Evolutionary conservation across 1,139 yeast genomes (phyloP), one percentile per base, ranked within the genome.

Genomic region (Sugiyamaella sp.): DNA sequence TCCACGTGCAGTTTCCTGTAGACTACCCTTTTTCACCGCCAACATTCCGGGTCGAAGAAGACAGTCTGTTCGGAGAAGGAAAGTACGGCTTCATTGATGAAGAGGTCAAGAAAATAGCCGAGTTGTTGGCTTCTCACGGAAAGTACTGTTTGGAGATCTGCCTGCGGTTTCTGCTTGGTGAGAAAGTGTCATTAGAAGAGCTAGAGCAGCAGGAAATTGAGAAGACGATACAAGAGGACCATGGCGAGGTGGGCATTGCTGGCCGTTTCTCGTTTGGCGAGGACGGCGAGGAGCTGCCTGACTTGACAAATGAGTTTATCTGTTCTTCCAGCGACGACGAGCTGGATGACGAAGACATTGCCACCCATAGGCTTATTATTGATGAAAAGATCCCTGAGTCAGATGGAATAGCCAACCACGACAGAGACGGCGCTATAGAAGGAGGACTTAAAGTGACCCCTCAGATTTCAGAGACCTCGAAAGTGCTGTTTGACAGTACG

Each of bases 61-160:
- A 88, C 37, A 84, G 84, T 52, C 91, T 87, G 44, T 66, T 90
- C 24, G 71, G 79, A 0, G 65, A 74, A 0, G 77, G 73, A 0
- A 76, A 77, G 33, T 74, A 79, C 35, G 71, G 72, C 17, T 82
- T 78, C 39, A 80, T 91, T 67, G 63, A 79, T 20, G 66, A 68
- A 2, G 77, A 75, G 27, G 71, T 91, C 43, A 72, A 74, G 39
- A 80, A 79, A 38, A 85, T 91, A 17, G 75, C 90, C 0, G 69
- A 70, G 1, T 79, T 78, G 54, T 84, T 81, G 62, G 75, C 91
- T 0, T 76, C 79, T 35, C 76, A 77, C 48, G 81, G 82, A 29
- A 73, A 76, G 56, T 89, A 84, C 61, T 89, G 97, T 60, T 73
- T 93, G 25, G 98, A 93, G 64, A 84, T 89, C 0, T 84, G 95